Conservation (phyloP, 345 rosid genomes). For the Gossypium stocksii region DNA sequence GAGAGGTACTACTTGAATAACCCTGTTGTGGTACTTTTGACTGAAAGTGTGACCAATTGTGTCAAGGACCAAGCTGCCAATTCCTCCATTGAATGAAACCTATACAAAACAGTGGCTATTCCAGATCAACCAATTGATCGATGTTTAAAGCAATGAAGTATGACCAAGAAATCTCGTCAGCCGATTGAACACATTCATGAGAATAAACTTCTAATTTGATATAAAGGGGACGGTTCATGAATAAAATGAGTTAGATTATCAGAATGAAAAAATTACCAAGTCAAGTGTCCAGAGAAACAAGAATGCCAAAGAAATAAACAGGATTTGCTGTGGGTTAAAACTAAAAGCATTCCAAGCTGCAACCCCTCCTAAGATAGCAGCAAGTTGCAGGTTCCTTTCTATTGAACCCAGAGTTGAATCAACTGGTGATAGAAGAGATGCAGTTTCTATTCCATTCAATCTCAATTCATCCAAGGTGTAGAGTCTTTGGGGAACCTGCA, state of each 20-base stretch:
- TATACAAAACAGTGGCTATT: slow-evolving; percentile 13
- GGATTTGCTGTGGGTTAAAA: slow-evolving; percentile 52
- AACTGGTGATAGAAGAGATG: slow-evolving; percentile 70
- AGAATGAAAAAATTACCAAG: slow-evolving; percentile 35
- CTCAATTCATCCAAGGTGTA: slow-evolving; percentile 80
- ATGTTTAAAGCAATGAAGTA: background rate
- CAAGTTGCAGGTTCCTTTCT: slow-evolving; percentile 69
- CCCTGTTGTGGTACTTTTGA: slow-evolving; percentile 70
- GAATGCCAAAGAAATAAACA: slow-evolving; percentile 57
- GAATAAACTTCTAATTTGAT: background rate
- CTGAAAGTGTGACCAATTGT: slow-evolving; percentile 78
- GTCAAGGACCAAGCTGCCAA: slow-evolving; percentile 76
- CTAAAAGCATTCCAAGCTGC: slow-evolving; percentile 56
- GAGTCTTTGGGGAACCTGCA: slow-evolving; percentile 80
- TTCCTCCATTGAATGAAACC: slow-evolving; percentile 86
- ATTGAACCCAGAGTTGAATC: slow-evolving; percentile 78
- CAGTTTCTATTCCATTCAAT: slow-evolving; percentile 69
- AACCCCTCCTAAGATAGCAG: slow-evolving; percentile 55
- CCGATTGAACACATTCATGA: background rate
- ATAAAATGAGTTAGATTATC: background rate
- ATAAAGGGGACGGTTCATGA: background rate
- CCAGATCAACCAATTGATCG: background rate
- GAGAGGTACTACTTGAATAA: slow-evolving; percentile 55
- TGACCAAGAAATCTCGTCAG: background rate
- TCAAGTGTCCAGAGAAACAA: slow-evolving; percentile 79